Evolutionary conservation across 2,329 filamentous ascomycete genomes (phyloP).

Genomic region (Fusarium sp.): DNA sequence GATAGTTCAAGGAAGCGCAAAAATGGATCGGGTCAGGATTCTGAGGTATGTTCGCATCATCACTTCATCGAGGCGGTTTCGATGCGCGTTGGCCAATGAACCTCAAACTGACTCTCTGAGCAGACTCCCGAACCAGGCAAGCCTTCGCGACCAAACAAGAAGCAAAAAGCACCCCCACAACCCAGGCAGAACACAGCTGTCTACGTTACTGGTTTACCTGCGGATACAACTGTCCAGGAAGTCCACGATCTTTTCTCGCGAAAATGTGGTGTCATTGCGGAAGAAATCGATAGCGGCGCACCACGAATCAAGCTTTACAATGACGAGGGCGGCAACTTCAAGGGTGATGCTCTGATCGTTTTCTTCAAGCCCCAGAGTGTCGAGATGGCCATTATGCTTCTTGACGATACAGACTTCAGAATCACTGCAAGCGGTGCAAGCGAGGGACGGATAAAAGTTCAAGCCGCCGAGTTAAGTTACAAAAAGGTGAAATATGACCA

Average conservation of each 20-base stretch:
- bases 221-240: constrained; percentile 82
- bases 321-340: constrained; percentile 84
- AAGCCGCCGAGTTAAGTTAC: constrained; percentile 88
- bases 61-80: background rate
- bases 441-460: constrained; percentile 79
- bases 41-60: constrained; percentile 56
- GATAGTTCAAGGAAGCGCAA: constrained; percentile 56
- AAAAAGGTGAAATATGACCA: constrained; percentile 83
- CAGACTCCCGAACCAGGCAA: constrained; percentile 50
- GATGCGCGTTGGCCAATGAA: background rate
- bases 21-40: constrained; percentile 52
- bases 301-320: constrained; percentile 94
- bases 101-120: constrained; percentile 16
- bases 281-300: constrained; percentile 88
- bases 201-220: constrained; percentile 88
- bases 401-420: constrained; percentile 86
- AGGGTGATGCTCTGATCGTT: constrained; percentile 91
- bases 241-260: constrained; percentile 83
- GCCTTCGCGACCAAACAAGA: constrained; percentile 56
- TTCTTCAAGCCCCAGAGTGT: constrained; percentile 98
- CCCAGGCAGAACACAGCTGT: constrained; percentile 85
- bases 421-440: constrained; percentile 63
- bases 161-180: constrained; percentile 60
- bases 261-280: constrained; percentile 90
- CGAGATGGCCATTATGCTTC: constrained; percentile 80